phyloP scores from a whole-genome alignment of 1,284 basidiomycete species.

The Leccinum huronense region DNA sequence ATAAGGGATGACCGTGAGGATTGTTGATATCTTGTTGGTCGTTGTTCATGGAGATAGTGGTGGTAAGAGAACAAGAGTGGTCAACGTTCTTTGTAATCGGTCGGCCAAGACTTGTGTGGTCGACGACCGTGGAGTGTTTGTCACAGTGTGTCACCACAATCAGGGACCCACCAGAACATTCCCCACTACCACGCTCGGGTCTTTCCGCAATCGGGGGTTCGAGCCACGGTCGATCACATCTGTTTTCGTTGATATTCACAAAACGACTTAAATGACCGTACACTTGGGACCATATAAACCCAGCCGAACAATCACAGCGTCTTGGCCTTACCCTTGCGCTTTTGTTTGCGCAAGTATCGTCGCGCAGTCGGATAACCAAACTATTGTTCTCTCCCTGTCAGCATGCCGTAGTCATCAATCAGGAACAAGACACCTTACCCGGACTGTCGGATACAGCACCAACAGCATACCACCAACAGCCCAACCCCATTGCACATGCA shows the following conservation, averaged over 20 bases:
- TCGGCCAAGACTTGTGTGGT: neutral
- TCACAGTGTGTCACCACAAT: slow-evolving; percentile 14
- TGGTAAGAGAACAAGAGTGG: slow-evolving; percentile 22
- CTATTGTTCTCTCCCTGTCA: slow-evolving; percentile 32
- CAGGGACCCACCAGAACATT: slow-evolving; percentile 34
- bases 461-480: slow-evolving; percentile 52
- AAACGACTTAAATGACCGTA: no score
- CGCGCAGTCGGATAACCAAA: slow-evolving; percentile 52
- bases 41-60: slow-evolving; percentile 29
- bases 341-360: slow-evolving; percentile 46
- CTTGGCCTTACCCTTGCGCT: slow-evolving; percentile 38
- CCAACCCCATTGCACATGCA: slow-evolving; percentile 65
- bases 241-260: neutral
- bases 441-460: slow-evolving; percentile 63
- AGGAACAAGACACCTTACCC: slow-evolving; percentile 43
- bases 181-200: slow-evolving; percentile 6
- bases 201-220: slow-evolving; percentile 12
- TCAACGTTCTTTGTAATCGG: slow-evolving; percentile 19
- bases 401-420: neutral
- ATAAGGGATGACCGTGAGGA: slow-evolving; percentile 18
- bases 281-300: neutral
- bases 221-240: slow-evolving; percentile 11
- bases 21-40: slow-evolving; percentile 14
- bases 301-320: slow-evolving; percentile 20
- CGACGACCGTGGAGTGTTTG: slow-evolving; percentile 22